Evolutionary conservation across 352 stramenopile genomes (phyloP), one percentile per base, ranked within the genome.

Genomic region (Peronospora tabacina): DNA sequence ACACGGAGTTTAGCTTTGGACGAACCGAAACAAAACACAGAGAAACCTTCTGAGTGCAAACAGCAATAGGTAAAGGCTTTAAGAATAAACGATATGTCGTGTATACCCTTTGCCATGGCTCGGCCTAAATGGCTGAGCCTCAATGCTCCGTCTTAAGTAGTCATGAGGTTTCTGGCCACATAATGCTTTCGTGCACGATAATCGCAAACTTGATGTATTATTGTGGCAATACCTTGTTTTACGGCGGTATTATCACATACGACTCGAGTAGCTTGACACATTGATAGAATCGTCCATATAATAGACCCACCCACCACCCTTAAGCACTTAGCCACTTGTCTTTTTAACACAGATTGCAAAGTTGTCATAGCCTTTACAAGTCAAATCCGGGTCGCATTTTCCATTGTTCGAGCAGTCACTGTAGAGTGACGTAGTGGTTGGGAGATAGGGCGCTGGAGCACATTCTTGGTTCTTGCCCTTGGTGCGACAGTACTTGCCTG

Each of bases 401-500:
- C 50, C 32, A 29, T 70, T 56, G 32, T 52, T 58, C 13, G 56
- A 61, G 51, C 70, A 81, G 43, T 78, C 67, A 29, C 61, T 63
- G 44, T 74, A 78, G 36, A 78, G 58, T 13, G 64, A 44, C 40
- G 66, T 63, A 37, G 55, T 67, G 42, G 40, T 61, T 2, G 65
- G 67, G 2, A 74, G 52, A 44, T 82, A 82, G 13, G 70, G 70
- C 24, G 63, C 63, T 15, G 45, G 37, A 1, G 66, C 71, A 36
- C 71, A 82, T 48, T 82, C 71, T 28, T 82, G 68, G 45, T 64
- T 63, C 52, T 43, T 46, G 50, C 44, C 52, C 55, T 82, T 79
- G 33, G 68, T 77, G 55, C 68, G 71, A 46, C 71, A 82, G 54
- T 82, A 82, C 45, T 79, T 60, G 59, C 61, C 63, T n/a, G 58